A percentile compares a stretch with the other conserved stretches of the same genome.
phyloP scores from a whole-genome alignment of 2,329 filamentous ascomycete genomes.

The Sporothrix brasiliensis region DNA sequence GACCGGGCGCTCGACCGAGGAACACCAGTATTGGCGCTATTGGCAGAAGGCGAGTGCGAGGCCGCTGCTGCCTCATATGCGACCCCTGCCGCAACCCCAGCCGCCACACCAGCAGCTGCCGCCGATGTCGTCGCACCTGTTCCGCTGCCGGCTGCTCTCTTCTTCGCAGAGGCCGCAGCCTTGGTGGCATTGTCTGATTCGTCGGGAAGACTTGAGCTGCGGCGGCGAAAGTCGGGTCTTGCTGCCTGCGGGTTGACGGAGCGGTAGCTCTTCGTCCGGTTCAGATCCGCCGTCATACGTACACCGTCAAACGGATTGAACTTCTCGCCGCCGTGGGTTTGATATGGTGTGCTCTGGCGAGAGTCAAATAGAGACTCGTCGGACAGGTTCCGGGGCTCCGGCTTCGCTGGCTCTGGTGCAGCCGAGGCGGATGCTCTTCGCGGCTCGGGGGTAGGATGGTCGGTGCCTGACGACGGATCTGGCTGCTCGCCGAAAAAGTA shows the following conservation, averaged over 20 bases:
- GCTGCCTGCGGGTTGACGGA: constrained; percentile 39
- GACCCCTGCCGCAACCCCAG: constrained; percentile 1
- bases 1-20: constrained; percentile 23
- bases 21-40: constrained; percentile 25
- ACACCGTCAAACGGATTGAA: constrained; percentile 58
- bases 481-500: constrained; percentile 18
- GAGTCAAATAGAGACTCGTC: constrained; percentile 46
- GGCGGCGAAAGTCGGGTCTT: constrained; percentile 38
- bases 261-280: constrained; percentile 53
- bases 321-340: constrained; percentile 60
- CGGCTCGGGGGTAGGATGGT: constrained; percentile 35
- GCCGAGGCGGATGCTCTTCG: constrained; percentile 50
- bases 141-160: neutral
- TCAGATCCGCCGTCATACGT: constrained; percentile 42
- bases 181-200: constrained; percentile 40
- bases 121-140: no score
- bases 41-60: constrained; percentile 6
- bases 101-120: neutral
- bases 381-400: constrained; percentile 12
- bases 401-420: constrained; percentile 48
- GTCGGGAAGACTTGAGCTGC: constrained; percentile 43
- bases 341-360: constrained; percentile 63
- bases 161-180: constrained; percentile 17
- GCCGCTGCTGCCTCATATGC: neutral
- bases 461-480: neutral